These are phyloP conservation scores for Pichia norvegensis DNA, from an alignment of 1,139 yeast species.

Conservation along the genomic window DNA sequence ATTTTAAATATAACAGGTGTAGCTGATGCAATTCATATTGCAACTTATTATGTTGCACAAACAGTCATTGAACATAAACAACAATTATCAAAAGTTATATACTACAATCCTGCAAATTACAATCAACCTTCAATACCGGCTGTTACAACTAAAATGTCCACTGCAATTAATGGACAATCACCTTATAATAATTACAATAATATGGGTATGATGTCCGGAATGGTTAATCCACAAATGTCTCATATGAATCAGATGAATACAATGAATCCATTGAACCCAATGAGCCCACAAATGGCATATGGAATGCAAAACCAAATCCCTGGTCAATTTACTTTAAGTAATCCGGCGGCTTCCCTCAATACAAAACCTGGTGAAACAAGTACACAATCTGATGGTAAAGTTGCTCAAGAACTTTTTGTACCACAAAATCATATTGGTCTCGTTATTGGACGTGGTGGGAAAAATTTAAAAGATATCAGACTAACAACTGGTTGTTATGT, in stretches of 20 bases:
- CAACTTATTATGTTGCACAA: conserved; percentile 65
- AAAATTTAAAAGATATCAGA: conserved; percentile 71
- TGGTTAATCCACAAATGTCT: conserved; percentile 12
- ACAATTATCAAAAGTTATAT: conserved; percentile 43
- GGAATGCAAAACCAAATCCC: not conserved
- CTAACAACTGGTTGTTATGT: conserved; percentile 72
- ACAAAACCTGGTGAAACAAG: conserved; percentile 15
- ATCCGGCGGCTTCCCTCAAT: conserved; percentile 10
- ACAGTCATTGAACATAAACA: conserved; percentile 57
- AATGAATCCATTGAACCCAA: conserved; percentile 1
- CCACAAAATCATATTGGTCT: conserved; percentile 77
- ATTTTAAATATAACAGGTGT: conserved; percentile 68
- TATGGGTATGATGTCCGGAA: conserved; percentile 20
- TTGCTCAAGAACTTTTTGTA: conserved; percentile 62
- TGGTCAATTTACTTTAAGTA: not conserved
- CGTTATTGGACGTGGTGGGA: conserved; percentile 82
- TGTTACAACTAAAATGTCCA: conserved; percentile 3
- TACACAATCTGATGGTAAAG: conserved; percentile 36
- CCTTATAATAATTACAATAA: conserved; percentile 2
- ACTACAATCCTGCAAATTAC: conserved; percentile 55
- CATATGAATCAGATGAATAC: conserved; percentile 10
- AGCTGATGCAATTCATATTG: conserved; percentile 82
- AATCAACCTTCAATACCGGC: conserved; percentile 19
- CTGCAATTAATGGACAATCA: conserved; percentile 3
- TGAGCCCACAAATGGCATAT: conserved; percentile 1